Conservation (phyloP, 768 basidiomycete species). For the Infundibulicybe gibba region DNA sequence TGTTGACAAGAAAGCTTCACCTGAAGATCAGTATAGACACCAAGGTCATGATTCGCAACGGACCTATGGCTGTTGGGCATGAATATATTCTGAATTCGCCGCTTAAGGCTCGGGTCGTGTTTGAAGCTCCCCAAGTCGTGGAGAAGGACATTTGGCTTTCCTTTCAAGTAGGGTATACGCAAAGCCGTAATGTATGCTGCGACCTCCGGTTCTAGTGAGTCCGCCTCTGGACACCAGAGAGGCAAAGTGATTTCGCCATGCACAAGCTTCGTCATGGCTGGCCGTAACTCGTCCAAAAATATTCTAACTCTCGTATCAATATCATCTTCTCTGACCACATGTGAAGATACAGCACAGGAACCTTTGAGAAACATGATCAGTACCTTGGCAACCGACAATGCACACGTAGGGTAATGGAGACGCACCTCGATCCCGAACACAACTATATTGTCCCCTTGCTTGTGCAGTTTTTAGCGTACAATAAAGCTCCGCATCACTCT, state of each 20-base stretch:
- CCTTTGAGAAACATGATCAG: neutral
- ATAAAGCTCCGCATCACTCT: conserved; percentile 25
- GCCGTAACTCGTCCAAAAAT: conserved; percentile 24
- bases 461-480: conserved; percentile 28
- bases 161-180: conserved; percentile 30
- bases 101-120: conserved; percentile 22
- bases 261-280: conserved; percentile 26
- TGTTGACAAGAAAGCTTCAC: conserved; percentile 40
- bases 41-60: conserved; percentile 8
- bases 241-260: conserved; percentile 27
- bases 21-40: neutral
- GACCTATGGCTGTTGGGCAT: conserved; percentile 41
- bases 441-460: conserved; percentile 20
- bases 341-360: neutral
- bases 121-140: conserved; percentile 37
- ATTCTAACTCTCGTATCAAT: conserved; percentile 11
- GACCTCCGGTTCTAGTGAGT: conserved; percentile 14
- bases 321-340: neutral
- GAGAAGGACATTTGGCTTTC: conserved; percentile 36
- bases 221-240: conserved; percentile 23
- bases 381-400: conserved; percentile 1
- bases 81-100: conserved; percentile 35
- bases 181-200: conserved; percentile 23
- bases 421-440: conserved; percentile 30
- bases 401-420: conserved; percentile 2